A percentile compares a stretch with the other conserved stretches of the same genome.
Evolutionary conservation across 1,284 basidiomycete genomes (phyloP).

Genomic region (Cryptococcus maquisensis): DNA sequence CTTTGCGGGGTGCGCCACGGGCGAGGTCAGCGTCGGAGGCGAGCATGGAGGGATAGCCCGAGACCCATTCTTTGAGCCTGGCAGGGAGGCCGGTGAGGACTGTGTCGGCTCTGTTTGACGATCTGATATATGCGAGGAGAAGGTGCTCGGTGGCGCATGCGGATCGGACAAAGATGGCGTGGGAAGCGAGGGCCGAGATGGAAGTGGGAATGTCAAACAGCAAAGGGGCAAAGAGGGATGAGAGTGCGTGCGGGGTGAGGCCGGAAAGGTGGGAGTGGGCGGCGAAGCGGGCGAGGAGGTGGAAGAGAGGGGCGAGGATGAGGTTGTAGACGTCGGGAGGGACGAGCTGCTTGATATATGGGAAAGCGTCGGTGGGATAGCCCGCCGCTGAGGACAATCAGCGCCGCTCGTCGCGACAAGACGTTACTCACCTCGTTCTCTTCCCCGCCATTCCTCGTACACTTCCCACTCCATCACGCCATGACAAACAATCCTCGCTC

Average conservation of each 20-base stretch:
- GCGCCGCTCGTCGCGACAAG: not conserved
- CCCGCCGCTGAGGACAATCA: slow-evolving; percentile 52
- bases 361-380: slow-evolving; percentile 67
- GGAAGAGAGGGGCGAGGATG: slow-evolving; percentile 64
- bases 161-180: slow-evolving; percentile 71
- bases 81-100: slow-evolving; percentile 61
- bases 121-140: slow-evolving; percentile 75
- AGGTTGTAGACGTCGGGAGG: slow-evolving; percentile 53
- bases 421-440: slow-evolving; percentile 63
- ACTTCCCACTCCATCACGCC: slow-evolving; percentile 70
- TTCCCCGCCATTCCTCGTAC: slow-evolving; percentile 69
- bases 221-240: slow-evolving; percentile 80
- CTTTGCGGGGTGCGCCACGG: slow-evolving; percentile 58
- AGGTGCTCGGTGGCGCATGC: slow-evolving; percentile 83
- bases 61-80: slow-evolving; percentile 77
- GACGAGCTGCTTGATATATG: slow-evolving; percentile 52
- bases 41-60: slow-evolving; percentile 70
- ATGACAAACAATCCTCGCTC: slow-evolving; percentile 58
- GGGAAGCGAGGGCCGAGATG: slow-evolving; percentile 67
- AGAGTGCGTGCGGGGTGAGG: slow-evolving; percentile 74
- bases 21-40: slow-evolving; percentile 49
- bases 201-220: slow-evolving; percentile 60
- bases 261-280: slow-evolving; percentile 74
- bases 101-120: slow-evolving; percentile 60
- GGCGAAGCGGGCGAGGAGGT: slow-evolving; percentile 70